A percentile compares a stretch with the other conserved stretches of the same genome.
Conservation (phyloP, 2,329 filamentous ascomycete genomes). For the Cucurbitaria berberidis region DNA sequence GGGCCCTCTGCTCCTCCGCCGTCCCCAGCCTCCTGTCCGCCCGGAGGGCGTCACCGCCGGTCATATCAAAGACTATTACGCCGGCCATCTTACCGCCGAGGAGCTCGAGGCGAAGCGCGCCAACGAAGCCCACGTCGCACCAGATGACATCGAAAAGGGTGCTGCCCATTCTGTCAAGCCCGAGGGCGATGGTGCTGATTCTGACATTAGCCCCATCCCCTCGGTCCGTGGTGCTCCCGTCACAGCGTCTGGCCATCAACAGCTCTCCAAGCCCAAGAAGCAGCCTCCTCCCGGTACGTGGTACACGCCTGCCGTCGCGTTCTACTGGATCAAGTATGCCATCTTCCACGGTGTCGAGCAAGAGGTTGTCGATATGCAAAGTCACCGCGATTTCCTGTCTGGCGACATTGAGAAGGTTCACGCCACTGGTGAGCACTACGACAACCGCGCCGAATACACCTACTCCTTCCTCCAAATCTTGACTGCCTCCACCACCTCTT, state of each 20-base stretch:
- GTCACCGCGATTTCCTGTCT: constrained; percentile 55
- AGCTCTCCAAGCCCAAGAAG: constrained; percentile 29
- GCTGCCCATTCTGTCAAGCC: constrained; percentile 10
- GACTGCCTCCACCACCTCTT: constrained; percentile 50
- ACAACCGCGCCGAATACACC: constrained; percentile 63
- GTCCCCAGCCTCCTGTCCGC: constrained; percentile 45
- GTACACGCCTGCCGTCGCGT: constrained; percentile 53
- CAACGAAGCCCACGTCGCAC: constrained; percentile 14
- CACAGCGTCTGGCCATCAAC: constrained; percentile 4
- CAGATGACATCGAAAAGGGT: constrained; percentile 37
- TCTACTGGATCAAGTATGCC: constrained; percentile 55
- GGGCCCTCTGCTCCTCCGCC: constrained; percentile 60
- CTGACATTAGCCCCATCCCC: constrained; percentile 25
- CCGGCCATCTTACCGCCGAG: constrained; percentile 61
- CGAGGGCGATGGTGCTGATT: constrained; percentile 20
- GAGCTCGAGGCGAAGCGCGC: constrained; percentile 51
- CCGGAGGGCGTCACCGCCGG: constrained; percentile 51
- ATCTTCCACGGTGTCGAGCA: constrained; percentile 59
- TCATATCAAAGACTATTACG: constrained; percentile 62
- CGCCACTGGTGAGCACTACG: constrained; percentile 64
- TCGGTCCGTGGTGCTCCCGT: constrained; percentile 1
- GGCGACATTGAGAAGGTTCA: constrained; percentile 63
- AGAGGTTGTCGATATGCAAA: constrained; percentile 55
- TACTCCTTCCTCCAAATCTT: constrained; percentile 61
- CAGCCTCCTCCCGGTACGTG: constrained; percentile 48